Percentiles rank a stretch among this genome's conserved stretches.
phyloP scores from a whole-genome alignment of 495 filamentous ascomycete species.

The Penicillium crystallinum region DNA sequence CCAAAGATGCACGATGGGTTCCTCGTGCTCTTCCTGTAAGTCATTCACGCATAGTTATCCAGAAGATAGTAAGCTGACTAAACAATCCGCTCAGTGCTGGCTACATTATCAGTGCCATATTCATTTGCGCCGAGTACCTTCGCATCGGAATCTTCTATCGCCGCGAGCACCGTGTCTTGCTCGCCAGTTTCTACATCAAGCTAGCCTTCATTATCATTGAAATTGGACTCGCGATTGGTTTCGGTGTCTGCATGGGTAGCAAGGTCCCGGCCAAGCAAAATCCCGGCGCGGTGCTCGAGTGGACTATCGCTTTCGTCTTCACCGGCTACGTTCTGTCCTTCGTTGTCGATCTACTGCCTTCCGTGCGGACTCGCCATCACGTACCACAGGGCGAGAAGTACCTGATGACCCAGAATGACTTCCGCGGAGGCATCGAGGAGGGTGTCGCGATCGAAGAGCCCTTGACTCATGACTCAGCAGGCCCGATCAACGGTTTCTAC shows the following conservation, averaged over 20 bases:
- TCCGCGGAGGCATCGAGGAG: slow-evolving; percentile 7
- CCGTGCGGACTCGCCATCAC: slow-evolving; percentile 57
- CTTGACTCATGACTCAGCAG: slow-evolving; percentile 35
- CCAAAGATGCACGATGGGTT: slow-evolving; percentile 67
- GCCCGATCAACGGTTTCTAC: slow-evolving; percentile 26
- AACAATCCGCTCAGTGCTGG: slow-evolving; percentile 26
- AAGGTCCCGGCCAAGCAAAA: slow-evolving; percentile 42
- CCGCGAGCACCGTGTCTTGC: slow-evolving; percentile 60
- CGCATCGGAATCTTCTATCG: slow-evolving; percentile 73
- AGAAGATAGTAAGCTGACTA: not conserved
- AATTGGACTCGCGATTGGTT: slow-evolving; percentile 65
- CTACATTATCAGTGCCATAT: slow-evolving; percentile 72
- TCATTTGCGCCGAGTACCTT: slow-evolving; percentile 85
- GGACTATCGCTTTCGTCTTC: slow-evolving; percentile 86
- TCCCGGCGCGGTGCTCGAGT: slow-evolving; percentile 61
- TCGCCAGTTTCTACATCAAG: slow-evolving; percentile 78
- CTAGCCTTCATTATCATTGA: slow-evolving; percentile 74
- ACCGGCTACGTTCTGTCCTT: slow-evolving; percentile 87
- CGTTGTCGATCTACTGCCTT: slow-evolving; percentile 80
- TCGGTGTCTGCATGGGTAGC: slow-evolving; percentile 37
- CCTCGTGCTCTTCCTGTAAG: slow-evolving; percentile 76
- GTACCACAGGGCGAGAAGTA: slow-evolving; percentile 43
- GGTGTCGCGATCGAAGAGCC: slow-evolving; percentile 32
- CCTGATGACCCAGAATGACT: slow-evolving; percentile 12
- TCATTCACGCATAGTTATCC: not conserved